These are phyloP conservation scores for Tilletia walkeri DNA, from an alignment of 1,284 basidiomycete species.

Conservation along the genomic window DNA sequence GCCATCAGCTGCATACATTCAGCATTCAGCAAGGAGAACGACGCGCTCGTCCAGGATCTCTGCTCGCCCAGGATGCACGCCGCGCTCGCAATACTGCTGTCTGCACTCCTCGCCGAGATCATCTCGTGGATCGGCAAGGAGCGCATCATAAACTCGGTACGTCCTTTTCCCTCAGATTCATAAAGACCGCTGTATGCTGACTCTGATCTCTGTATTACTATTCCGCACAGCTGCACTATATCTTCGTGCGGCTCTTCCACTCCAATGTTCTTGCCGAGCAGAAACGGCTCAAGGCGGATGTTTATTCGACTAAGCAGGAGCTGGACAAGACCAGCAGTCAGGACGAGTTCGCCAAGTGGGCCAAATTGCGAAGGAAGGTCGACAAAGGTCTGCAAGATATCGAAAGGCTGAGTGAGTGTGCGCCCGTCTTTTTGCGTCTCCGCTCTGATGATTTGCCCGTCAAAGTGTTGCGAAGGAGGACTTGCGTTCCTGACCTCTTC, in stretches of 20 bases:
- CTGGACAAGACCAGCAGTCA: constrained; percentile 86
- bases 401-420: constrained; percentile 70
- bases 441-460: background rate
- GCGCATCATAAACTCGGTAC: constrained; percentile 28
- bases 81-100: constrained; percentile 39
- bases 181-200: background rate
- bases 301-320: constrained; percentile 71
- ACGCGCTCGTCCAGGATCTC: background rate
- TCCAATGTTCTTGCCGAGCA: constrained; percentile 29
- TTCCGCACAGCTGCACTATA: constrained; percentile 24
- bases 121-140: constrained; percentile 35
- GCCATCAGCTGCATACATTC: too few relatives aligned
- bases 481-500: background rate
- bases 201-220: background rate
- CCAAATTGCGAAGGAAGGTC: constrained; percentile 81
- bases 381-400: constrained; percentile 91
- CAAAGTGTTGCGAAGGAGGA: too few relatives aligned
- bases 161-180: constrained; percentile 13
- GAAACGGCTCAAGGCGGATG: constrained; percentile 33
- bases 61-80: constrained; percentile 34
- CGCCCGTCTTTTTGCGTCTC: background rate
- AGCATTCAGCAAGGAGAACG: too few relatives aligned
- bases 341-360: constrained; percentile 98
- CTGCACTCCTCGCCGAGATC: constrained; percentile 30
- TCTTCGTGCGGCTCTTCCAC: constrained; percentile 33